phyloP scores from a whole-genome alignment of 345 rosid genomes.

The Dimocarpus longan region DNA sequence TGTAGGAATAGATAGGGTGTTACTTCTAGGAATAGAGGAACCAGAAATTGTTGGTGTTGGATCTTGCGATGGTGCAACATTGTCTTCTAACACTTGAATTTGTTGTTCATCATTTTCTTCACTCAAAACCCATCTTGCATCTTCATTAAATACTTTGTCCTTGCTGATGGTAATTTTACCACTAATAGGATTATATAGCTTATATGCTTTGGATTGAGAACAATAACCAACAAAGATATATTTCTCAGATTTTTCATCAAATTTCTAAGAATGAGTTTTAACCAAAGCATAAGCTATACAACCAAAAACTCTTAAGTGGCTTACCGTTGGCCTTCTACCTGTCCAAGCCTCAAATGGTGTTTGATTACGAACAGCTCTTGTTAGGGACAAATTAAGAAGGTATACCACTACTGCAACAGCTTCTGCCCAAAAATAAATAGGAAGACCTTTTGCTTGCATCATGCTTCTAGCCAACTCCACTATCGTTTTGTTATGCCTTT shows the following conservation, averaged over 20 bases:
- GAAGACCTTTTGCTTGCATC: not conserved
- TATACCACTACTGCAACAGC: not conserved
- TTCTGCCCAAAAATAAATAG: not conserved
- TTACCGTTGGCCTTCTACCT: no score
- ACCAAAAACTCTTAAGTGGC: no score
- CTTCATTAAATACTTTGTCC: no score
- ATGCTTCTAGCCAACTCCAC: not conserved
- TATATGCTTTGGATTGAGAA: not conserved
- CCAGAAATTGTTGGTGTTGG: no score
- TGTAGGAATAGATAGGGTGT: no score
- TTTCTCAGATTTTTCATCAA: not conserved
- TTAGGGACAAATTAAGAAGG: not conserved
- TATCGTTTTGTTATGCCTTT: not conserved
- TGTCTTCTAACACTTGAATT: no score
- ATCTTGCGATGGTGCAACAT: no score
- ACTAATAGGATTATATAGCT: not conserved
- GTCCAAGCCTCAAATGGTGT: not conserved
- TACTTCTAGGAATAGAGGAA: no score
- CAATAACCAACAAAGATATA: no score
- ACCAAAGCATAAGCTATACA: not conserved
- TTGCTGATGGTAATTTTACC: not conserved
- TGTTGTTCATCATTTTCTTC: no score
- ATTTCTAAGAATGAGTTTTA: not conserved
- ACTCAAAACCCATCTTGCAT: no score
- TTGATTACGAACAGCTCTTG: not conserved